Percentiles rank a stretch among this genome's conserved stretches.
These are phyloP conservation scores for Paraphaeosphaeria sporulosa DNA, from an alignment of 2,329 filamentous ascomycete genomes.

Conservation along the genomic window DNA sequence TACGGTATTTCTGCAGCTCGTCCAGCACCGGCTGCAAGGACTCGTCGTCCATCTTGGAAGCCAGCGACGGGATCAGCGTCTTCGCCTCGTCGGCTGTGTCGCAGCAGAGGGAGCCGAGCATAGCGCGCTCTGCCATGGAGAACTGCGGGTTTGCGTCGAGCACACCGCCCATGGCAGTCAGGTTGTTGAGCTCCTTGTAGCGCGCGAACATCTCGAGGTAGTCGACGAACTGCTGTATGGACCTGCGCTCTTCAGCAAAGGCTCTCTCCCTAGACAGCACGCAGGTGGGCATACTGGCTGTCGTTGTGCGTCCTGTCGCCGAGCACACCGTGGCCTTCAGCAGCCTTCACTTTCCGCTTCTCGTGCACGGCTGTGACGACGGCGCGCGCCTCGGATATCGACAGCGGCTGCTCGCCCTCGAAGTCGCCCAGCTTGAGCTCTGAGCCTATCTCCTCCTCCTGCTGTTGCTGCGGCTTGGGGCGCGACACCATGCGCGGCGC, in stretches of 20 bases:
- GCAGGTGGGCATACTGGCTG: constrained; percentile 40
- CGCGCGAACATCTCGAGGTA: constrained; percentile 95
- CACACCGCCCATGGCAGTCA: constrained; percentile 90
- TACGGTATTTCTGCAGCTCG: constrained; percentile 83
- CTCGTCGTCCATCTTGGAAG: constrained; percentile 88
- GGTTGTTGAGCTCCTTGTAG: constrained; percentile 94
- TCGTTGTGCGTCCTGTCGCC: constrained; percentile 76
- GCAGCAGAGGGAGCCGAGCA: constrained; percentile 91
- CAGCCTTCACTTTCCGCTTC: constrained; percentile 76
- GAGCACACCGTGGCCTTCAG: constrained; percentile 67
- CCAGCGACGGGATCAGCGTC: constrained; percentile 87
- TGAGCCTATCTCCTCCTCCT: constrained; percentile 86
- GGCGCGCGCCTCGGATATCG: constrained; percentile 88
- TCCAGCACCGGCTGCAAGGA: constrained; percentile 87
- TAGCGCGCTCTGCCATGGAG: constrained; percentile 90
- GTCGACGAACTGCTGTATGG: constrained; percentile 85
- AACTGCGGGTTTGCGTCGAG: constrained; percentile 81
- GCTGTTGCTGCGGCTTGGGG: constrained; percentile 69
- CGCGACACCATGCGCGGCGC: constrained; percentile 47
- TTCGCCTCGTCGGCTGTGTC: constrained; percentile 95
- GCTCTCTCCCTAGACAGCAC: constrained; percentile 11
- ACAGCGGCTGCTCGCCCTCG: constrained; percentile 87
- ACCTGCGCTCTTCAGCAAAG: constrained; percentile 56
- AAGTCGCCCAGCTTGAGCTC: constrained; percentile 92
- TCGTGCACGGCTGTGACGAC: constrained; percentile 89